Percentiles rank a stretch among this genome's conserved stretches.
Conservation (phyloP, 2,329 filamentous ascomycete genomes). For the Diaporthe ampelina region DNA sequence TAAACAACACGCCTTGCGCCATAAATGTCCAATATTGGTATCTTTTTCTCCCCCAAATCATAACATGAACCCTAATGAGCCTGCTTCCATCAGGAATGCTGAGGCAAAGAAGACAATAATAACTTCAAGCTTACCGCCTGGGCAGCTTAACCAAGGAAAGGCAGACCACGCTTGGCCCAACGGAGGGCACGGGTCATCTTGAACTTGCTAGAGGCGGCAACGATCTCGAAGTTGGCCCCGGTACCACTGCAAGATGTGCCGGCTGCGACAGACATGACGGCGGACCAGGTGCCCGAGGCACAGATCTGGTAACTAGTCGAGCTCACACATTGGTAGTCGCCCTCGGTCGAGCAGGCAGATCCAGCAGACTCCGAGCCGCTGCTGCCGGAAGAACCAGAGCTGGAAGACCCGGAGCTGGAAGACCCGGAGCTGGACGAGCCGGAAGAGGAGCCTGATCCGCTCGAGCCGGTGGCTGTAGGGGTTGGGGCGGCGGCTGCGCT, state of each 20-base stretch:
- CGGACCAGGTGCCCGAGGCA: constrained; percentile 62
- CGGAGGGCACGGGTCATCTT: constrained; percentile 35
- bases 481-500: constrained; percentile 39
- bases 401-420: constrained; percentile 24
- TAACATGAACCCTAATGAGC: constrained; percentile 25
- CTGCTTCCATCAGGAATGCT: background rate
- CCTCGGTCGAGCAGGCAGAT: constrained; percentile 61
- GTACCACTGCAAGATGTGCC: constrained; percentile 60
- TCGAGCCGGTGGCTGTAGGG: constrained; percentile 38
- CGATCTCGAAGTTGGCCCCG: constrained; percentile 50
- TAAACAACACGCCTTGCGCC: background rate
- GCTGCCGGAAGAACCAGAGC: constrained; percentile 42
- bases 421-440: constrained; percentile 45
- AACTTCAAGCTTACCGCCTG: background rate
- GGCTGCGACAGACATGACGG: constrained; percentile 55
- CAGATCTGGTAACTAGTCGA: constrained; percentile 67
- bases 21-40: constrained; percentile 31
- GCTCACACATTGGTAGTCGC: constrained; percentile 64
- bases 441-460: constrained; percentile 44
- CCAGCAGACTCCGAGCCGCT: constrained; percentile 55
- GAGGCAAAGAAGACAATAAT: constrained; percentile 9
- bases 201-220: constrained; percentile 42
- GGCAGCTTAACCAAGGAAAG: constrained; percentile 24
- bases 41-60: constrained; percentile 4
- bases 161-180: constrained; percentile 19